phyloP scores from a whole-genome alignment of 257 asterid genomes.

The Paulownia fortunei region DNA sequence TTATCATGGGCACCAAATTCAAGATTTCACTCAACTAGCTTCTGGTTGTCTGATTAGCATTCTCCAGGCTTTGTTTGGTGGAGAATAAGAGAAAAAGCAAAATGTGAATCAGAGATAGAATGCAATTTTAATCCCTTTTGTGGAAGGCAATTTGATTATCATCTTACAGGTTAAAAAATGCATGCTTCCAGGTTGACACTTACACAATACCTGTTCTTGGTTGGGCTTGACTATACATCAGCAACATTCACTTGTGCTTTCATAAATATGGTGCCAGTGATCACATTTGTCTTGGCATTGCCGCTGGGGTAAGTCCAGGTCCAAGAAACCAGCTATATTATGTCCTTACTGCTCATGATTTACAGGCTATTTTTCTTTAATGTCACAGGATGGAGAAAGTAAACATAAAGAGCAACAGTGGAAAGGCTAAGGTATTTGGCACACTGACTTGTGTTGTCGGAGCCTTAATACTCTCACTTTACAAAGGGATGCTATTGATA shows the following conservation, averaged over 20 bases:
- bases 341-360: no score
- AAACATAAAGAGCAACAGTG: slow-evolving; percentile 50
- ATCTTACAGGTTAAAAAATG: background rate
- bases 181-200: slow-evolving; percentile 65
- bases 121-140: background rate
- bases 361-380: background rate
- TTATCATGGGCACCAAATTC: no score
- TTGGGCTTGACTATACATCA: slow-evolving; percentile 78
- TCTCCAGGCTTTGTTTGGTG: no score
- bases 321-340: background rate
- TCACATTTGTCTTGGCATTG: slow-evolving; percentile 68
- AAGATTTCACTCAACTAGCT: no score
- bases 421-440: slow-evolving; percentile 71
- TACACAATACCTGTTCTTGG: slow-evolving; percentile 61
- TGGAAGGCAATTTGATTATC: background rate
- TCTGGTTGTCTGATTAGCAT: background rate
- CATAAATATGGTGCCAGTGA: slow-evolving; percentile 70
- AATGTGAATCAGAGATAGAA: no score
- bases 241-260: slow-evolving; percentile 80
- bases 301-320: slow-evolving; percentile 52
- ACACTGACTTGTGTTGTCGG: slow-evolving; percentile 58
- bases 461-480: slow-evolving; percentile 54
- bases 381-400: slow-evolving; percentile 66
- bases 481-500: slow-evolving; percentile 59
- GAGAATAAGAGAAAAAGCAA: no score